Evolutionary conservation across 495 filamentous ascomycete species (phyloP).

Genomic region (Neurospora africana): DNA sequence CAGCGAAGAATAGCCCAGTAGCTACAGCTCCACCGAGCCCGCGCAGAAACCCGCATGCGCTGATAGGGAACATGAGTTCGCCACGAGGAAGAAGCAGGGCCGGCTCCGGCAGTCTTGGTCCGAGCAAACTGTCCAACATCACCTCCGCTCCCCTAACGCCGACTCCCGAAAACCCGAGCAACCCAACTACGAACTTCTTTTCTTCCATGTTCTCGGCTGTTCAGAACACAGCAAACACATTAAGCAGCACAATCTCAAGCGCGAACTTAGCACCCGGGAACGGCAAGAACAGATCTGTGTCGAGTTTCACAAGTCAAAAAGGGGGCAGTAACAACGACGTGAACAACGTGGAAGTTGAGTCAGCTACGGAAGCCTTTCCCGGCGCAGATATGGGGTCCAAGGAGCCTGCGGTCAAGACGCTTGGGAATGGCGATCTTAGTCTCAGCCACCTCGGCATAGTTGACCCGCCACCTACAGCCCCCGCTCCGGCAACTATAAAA

Average conservation of each 20-base stretch:
- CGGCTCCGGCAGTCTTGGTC: slow-evolving; percentile 57
- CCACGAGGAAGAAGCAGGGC: slow-evolving; percentile 37
- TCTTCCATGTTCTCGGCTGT: slow-evolving; percentile 85
- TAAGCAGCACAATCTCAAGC: slow-evolving; percentile 72
- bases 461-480: slow-evolving; percentile 33
- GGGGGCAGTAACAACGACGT: slow-evolving; percentile 14
- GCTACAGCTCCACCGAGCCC: slow-evolving; percentile 19
- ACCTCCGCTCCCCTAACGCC: slow-evolving; percentile 65
- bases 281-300: slow-evolving; percentile 30
- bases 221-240: slow-evolving; percentile 81
- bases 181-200: slow-evolving; percentile 61
- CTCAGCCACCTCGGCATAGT: slow-evolving; percentile 71
- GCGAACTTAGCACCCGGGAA: slow-evolving; percentile 32
- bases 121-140: slow-evolving; percentile 81
- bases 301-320: slow-evolving; percentile 19
- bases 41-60: slow-evolving; percentile 24
- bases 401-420: slow-evolving; percentile 73
- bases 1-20: background rate
- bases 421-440: slow-evolving; percentile 81
- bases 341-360: slow-evolving; percentile 38
- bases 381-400: slow-evolving; percentile 42
- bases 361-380: slow-evolving; percentile 24
- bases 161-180: slow-evolving; percentile 43
- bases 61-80: slow-evolving; percentile 63
- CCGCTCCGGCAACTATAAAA: slow-evolving; percentile 30